Base-by-base conservation (phyloP, 208 protist genomes). In the Porcisia deanei region DNA sequence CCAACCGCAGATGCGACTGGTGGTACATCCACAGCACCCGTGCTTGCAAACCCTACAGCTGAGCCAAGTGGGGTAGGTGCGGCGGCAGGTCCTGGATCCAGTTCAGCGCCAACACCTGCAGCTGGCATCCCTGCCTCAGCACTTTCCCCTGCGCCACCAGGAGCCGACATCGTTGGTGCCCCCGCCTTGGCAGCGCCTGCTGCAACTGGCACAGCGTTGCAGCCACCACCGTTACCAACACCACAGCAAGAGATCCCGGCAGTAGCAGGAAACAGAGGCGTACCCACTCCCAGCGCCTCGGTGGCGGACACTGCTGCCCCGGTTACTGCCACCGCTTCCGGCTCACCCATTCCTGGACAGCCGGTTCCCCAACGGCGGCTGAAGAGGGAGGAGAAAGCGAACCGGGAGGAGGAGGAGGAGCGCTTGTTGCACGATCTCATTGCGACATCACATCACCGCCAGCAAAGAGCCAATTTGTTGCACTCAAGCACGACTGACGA, bases 371-470 rank as follows among this genome's bases (percentile, higher is more conserved):
- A 34, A 1, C 64, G 72, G 37, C 57, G 58, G 43, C 59, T 45
- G 30, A 73, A 63, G 14, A 59, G 49, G 7, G 72, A 73, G 10
- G 77, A 82, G 57, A 60, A 52, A 34, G 43, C 49, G 10, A 52
- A 12, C 47, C 47, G 10, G 8, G 10, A 12, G 4, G 65, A 52
- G 34, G 57, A 59, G 54, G 43, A 69, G 16, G 67, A 77, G 20
- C 77, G 66, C 22, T 73, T 82, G 37, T 1, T 82, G 72, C 25
- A 30, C 1, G 77, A 82, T 16, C 37, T 82, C 22, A 18, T 74
- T 20, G 18, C 54, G 14, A 18, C 37, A 12, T 54, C 57, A 10
- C 65, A 77, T 41, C 66, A 18, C 47, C 45, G 3, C 39, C 12
- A 47, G 20, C 58, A 12, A n/a, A 34, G 53, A 49, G 30, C 30